Percentiles rank a stretch among this genome's conserved stretches.
Evolutionary conservation across 2,329 filamentous ascomycete genomes (phyloP).

Genomic region (Exutisphaerella laricina): DNA sequence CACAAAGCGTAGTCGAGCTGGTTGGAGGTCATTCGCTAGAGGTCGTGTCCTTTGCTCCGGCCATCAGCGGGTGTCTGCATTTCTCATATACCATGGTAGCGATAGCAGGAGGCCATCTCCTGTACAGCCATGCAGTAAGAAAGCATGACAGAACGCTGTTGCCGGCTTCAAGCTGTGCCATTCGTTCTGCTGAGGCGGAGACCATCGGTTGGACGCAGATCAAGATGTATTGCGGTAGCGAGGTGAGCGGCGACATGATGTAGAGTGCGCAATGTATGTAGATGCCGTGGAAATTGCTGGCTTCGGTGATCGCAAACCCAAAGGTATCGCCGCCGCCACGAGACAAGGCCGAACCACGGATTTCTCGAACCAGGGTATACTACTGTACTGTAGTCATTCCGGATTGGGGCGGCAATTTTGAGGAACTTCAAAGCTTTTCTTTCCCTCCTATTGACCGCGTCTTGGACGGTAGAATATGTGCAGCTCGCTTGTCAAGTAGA

Average conservation of each 20-base stretch:
- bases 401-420: too few relatives aligned
- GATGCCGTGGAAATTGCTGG: not conserved
- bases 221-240: not conserved
- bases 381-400: too few relatives aligned
- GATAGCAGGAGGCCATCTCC: not conserved
- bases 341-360: not conserved
- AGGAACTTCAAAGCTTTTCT: too few relatives aligned
- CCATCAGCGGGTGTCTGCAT: not conserved
- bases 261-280: not conserved
- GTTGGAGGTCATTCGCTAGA: not conserved
- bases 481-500: too few relatives aligned
- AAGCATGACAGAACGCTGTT: not conserved
- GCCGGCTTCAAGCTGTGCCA: not conserved
- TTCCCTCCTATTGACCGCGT: too few relatives aligned
- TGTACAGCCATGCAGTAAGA: not conserved
- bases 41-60: not conserved
- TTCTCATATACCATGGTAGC: constrained; percentile 1
- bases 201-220: not conserved
- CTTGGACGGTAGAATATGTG: too few relatives aligned
- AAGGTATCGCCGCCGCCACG: not conserved
- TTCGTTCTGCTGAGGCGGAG: not conserved
- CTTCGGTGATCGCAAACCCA: not conserved
- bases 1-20: not conserved
- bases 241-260: not conserved
- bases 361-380: not conserved